phyloP scores from a whole-genome alignment of 768 basidiomycete genomes.

The Ephemerocybe angulata region DNA sequence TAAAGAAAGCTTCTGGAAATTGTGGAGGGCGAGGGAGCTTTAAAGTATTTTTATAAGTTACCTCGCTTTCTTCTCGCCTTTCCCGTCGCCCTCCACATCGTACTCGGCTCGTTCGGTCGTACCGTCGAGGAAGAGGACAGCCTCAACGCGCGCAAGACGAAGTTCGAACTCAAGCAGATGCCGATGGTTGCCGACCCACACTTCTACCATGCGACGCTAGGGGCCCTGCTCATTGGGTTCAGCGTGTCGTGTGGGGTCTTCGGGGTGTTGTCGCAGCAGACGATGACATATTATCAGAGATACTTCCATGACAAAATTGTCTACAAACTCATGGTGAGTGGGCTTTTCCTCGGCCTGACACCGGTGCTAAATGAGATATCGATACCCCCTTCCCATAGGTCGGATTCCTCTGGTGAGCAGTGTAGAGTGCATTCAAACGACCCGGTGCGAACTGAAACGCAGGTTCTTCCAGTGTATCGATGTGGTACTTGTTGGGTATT shows the following conservation, averaged over 20 bases:
- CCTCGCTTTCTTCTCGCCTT: no score
- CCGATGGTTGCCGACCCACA: slow-evolving; percentile 13
- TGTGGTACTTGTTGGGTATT: slow-evolving; percentile 49
- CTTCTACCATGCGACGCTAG: slow-evolving; percentile 34
- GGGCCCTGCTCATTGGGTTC: slow-evolving; percentile 39
- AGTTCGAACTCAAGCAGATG: no score
- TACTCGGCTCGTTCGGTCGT: no score
- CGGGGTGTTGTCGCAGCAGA: slow-evolving; percentile 37
- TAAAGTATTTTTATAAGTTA: no score
- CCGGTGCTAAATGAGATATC: not conserved
- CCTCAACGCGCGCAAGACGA: no score
- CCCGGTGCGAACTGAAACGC: not conserved
- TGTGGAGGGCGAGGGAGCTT: no score
- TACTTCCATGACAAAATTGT: slow-evolving; percentile 33
- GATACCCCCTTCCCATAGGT: slow-evolving; percentile 19
- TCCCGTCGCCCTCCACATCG: no score
- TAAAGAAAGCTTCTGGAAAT: no score
- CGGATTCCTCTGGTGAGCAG: slow-evolving; percentile 26
- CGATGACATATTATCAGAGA: slow-evolving; percentile 34
- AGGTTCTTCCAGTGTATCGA: slow-evolving; percentile 48
- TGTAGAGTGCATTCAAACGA: not conserved
- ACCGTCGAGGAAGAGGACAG: no score
- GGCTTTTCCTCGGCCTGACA: not conserved
- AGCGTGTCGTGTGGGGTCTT: slow-evolving; percentile 36
- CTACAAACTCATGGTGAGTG: slow-evolving; percentile 34